phyloP scores from a whole-genome alignment of 176 grass and related monocot species.

The Oryza meridionalis region DNA sequence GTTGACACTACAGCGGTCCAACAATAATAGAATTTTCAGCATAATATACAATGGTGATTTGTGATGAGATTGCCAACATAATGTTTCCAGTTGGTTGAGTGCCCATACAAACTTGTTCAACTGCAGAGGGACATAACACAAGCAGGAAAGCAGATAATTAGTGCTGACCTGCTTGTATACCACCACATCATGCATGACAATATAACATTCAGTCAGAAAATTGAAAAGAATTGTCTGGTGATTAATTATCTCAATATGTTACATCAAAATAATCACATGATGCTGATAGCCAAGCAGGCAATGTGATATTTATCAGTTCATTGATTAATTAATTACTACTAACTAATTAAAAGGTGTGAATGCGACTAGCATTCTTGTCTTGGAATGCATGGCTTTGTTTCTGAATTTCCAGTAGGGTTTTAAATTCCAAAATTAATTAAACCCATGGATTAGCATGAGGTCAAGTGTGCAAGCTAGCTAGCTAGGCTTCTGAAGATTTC shows the following conservation, averaged over 20 bases:
- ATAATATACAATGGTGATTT: neutral
- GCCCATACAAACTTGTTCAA: conserved; percentile 29
- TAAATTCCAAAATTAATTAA: neutral
- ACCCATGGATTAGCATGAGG: neutral
- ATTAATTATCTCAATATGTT: neutral
- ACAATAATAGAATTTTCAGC: neutral
- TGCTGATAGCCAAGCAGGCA: neutral
- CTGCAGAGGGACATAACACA: conserved; percentile 19
- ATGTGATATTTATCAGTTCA: neutral
- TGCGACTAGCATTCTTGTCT: neutral
- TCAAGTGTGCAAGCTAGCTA: neutral
- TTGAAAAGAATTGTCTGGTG: neutral
- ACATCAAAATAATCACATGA: neutral
- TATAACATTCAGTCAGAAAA: neutral
- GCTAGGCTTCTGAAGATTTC: neutral
- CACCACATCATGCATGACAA: conserved; percentile 8
- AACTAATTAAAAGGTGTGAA: neutral
- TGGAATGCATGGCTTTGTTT: neutral
- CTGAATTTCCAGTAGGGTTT: neutral
- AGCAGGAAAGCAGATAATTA: neutral
- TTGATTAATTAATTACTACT: neutral
- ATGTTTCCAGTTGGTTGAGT: conserved; percentile 17
- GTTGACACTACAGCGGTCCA: neutral
- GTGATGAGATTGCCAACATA: conserved; percentile 37
- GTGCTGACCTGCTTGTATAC: conserved; percentile 23